Evolutionary conservation across 108 stramenopile genomes (phyloP).

Genomic region (Discostella stelligeroides): DNA sequence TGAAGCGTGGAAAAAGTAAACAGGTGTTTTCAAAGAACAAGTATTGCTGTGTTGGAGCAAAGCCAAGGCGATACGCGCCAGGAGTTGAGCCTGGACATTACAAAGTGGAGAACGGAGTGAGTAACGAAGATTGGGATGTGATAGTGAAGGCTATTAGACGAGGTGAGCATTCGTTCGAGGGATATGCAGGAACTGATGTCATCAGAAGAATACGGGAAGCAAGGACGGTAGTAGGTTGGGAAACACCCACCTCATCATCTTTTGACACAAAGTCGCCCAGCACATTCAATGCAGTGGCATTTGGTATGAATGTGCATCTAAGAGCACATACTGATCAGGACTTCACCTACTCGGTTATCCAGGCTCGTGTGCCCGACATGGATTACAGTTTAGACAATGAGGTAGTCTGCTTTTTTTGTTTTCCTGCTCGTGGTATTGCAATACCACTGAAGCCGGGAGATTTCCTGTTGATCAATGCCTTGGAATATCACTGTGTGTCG

Average conservation of each 20-base stretch:
- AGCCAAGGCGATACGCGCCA: neutral
- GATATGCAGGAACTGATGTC: neutral
- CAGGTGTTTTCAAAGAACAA: neutral
- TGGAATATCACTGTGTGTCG: slow-evolving; percentile 9
- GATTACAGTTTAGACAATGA: neutral
- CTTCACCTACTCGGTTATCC: neutral
- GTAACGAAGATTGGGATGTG: neutral
- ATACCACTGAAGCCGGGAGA: slow-evolving; percentile 6
- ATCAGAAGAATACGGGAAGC: neutral
- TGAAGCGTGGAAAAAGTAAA: neutral
- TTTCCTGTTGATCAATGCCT: slow-evolving; percentile 1
- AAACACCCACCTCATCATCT: neutral
- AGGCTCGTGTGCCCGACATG: neutral
- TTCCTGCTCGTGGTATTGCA: neutral
- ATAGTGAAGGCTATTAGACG: slow-evolving; percentile 3
- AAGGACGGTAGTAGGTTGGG: neutral
- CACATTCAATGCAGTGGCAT: neutral
- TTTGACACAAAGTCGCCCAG: neutral
- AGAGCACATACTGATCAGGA: neutral
- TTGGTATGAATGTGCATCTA: neutral
- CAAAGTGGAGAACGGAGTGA: neutral
- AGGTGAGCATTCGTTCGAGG: neutral
- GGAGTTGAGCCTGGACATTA: neutral
- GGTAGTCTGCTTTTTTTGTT: slow-evolving; percentile 11
- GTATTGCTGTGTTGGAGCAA: neutral